phyloP scores from a whole-genome alignment of 139 green algal species.

The Tetratostichococcus sp. region DNA sequence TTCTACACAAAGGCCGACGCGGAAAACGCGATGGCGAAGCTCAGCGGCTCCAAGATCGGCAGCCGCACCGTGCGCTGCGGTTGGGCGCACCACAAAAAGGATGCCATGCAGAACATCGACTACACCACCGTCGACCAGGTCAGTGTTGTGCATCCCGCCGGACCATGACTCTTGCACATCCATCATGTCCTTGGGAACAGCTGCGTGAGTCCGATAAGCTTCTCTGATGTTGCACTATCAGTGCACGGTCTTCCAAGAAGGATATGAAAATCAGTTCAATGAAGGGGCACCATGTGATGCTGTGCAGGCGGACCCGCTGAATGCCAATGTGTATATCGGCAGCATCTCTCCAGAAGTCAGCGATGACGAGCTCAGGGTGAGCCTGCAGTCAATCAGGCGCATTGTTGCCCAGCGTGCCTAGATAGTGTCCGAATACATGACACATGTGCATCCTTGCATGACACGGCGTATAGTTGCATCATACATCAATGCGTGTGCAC shows the following conservation, averaged over 20 bases:
- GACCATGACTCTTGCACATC: constrained; percentile 1
- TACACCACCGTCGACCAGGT: constrained; percentile 7
- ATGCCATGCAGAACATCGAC: constrained; percentile 1
- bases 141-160: background rate
- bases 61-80: constrained; percentile 52
- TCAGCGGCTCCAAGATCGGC: constrained; percentile 48
- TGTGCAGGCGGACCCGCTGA: constrained; percentile 41
- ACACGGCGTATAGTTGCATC: no score
- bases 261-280: constrained; percentile 10
- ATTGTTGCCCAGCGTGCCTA: no score
- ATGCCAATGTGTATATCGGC: constrained; percentile 76
- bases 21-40: constrained; percentile 46
- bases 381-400: constrained; percentile 12
- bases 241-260: background rate
- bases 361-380: constrained; percentile 42
- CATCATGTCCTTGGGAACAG: no score
- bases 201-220: no score
- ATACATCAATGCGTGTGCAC: no score
- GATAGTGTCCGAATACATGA: no score
- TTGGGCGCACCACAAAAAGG: constrained; percentile 75
- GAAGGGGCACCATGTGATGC: no score
- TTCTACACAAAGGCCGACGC: constrained; percentile 57
- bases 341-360: constrained; percentile 48
- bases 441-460: no score
- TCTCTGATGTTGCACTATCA: no score